phyloP scores from a whole-genome alignment of 2,329 filamentous ascomycete species.

The Chrysoporthe deuterocubensis region DNA sequence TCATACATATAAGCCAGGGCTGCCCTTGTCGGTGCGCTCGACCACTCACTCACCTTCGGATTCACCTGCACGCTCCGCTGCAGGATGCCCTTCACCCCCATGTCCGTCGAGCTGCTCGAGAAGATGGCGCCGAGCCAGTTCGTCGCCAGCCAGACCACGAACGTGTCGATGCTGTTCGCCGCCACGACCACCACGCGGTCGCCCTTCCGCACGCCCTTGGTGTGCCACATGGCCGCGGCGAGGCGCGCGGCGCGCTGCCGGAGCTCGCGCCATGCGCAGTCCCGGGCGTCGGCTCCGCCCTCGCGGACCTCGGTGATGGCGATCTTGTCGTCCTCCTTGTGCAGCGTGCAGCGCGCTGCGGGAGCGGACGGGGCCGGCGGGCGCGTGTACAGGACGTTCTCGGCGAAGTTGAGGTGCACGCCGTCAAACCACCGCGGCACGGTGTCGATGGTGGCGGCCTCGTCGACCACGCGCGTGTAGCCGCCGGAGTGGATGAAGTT shows the following conservation, averaged over 20 bases:
- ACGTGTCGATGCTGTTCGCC: conserved; percentile 74
- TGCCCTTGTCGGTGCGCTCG: too few species aligned
- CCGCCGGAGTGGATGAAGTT: conserved; percentile 66
- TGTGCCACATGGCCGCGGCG: conserved; percentile 65
- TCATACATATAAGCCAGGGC: background rate
- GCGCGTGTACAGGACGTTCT: conserved; percentile 74
- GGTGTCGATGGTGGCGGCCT: conserved; percentile 68
- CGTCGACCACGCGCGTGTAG: conserved; percentile 67
- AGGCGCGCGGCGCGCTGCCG: conserved; percentile 61
- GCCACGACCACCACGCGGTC: conserved; percentile 78
- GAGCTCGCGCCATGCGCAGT: conserved; percentile 71
- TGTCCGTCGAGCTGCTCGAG: conserved; percentile 78
- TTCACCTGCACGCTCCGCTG: conserved; percentile 76
- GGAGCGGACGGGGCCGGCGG: conserved; percentile 42
- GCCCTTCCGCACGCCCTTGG: conserved; percentile 68
- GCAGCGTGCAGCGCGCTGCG: conserved; percentile 51
- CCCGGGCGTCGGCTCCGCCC: conserved; percentile 57
- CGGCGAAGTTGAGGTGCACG: conserved; percentile 74
- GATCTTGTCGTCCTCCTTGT: conserved; percentile 73
- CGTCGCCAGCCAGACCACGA: conserved; percentile 71
- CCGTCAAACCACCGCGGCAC: conserved; percentile 81
- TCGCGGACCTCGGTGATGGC: conserved; percentile 76
- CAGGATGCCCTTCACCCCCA: conserved; percentile 78
- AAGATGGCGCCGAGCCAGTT: conserved; percentile 76
- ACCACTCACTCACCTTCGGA: conserved; percentile 57